Conservation (phyloP, 345 rosid species). For the Arabidopsis thaliana region DNA sequence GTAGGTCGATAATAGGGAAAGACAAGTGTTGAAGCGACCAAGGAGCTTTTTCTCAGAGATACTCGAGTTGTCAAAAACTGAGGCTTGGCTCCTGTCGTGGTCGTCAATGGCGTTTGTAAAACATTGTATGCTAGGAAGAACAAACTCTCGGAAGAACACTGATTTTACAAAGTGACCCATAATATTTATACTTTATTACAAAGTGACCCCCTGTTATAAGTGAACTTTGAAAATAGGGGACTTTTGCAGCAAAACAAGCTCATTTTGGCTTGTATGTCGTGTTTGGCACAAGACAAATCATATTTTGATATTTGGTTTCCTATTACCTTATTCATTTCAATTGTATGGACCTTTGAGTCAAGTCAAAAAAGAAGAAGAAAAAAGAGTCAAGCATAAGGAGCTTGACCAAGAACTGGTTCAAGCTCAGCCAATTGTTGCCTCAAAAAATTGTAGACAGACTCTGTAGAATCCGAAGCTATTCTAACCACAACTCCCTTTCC, state of each 20-base stretch:
- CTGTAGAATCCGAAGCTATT: constrained; percentile 80
- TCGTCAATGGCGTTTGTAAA: too few relatives aligned
- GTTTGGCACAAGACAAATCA: not conserved
- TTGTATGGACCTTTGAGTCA: too few relatives aligned
- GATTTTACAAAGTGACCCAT: not conserved
- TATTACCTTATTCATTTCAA: not conserved
- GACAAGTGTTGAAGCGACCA: not conserved
- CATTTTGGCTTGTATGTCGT: not conserved
- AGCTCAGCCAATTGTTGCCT: constrained; percentile 61
- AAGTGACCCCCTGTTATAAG: not conserved
- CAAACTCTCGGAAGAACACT: not conserved
- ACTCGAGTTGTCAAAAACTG: too few relatives aligned
- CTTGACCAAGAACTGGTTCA: constrained; percentile 71
- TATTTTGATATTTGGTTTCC: not conserved
- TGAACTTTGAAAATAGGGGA: not conserved
- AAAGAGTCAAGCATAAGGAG: constrained; percentile 58
- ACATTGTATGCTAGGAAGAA: not conserved
- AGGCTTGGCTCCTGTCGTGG: too few relatives aligned
- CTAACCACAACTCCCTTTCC: constrained; percentile 74
- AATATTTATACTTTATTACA: not conserved
- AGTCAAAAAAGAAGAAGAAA: not conserved
- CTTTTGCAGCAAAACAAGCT: not conserved
- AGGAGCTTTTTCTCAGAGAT: not conserved
- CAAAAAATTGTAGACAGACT: constrained; percentile 79
- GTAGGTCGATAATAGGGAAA: not conserved